Percentiles rank a stretch among this genome's conserved stretches.
Conservation (phyloP, 2,329 filamentous ascomycete genomes). For the Calycina herbarum region DNA sequence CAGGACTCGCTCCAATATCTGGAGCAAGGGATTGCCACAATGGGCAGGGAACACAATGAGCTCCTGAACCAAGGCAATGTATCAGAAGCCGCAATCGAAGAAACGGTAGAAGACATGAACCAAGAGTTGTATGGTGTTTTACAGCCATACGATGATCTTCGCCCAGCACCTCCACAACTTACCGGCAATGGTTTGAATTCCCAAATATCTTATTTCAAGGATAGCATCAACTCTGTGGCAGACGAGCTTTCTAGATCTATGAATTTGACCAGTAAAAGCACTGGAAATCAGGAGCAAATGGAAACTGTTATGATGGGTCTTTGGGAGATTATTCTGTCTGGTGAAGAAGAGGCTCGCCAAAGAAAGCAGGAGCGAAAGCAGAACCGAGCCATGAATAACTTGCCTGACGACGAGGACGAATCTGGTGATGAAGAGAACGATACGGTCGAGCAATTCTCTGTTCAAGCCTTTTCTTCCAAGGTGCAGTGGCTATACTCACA, state of each 20-base stretch:
- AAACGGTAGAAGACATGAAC: conserved; percentile 63
- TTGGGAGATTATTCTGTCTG: conserved; percentile 51
- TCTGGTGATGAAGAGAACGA: conserved; percentile 63
- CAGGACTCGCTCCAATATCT: conserved; percentile 68
- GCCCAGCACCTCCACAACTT: conserved; percentile 58
- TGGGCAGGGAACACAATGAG: conserved; percentile 55
- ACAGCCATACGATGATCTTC: conserved; percentile 46
- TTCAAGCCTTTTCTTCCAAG: conserved; percentile 74
- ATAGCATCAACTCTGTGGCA: conserved; percentile 54
- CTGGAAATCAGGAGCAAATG: conserved; percentile 49
- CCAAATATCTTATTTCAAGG: conserved; percentile 68
- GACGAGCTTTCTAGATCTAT: conserved; percentile 30
- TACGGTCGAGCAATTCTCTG: conserved; percentile 63
- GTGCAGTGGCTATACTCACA: conserved; percentile 78
- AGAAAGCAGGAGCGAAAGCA: conserved; percentile 54
- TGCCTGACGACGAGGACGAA: conserved; percentile 58
- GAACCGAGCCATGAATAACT: conserved; percentile 55
- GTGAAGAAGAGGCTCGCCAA: conserved; percentile 55
- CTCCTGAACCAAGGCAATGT: conserved; percentile 25
- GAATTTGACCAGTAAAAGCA: conserved; percentile 23
- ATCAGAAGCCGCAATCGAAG: conserved; percentile 41
- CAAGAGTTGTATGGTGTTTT: conserved; percentile 62
- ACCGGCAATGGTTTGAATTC: conserved; percentile 60
- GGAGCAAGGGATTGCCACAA: conserved; percentile 61
- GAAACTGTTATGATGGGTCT: conserved; percentile 52